Percentiles rank a stretch among this genome's conserved stretches.
phyloP scores from a whole-genome alignment of 495 filamentous ascomycete species.

The Aspergillus affinis region DNA sequence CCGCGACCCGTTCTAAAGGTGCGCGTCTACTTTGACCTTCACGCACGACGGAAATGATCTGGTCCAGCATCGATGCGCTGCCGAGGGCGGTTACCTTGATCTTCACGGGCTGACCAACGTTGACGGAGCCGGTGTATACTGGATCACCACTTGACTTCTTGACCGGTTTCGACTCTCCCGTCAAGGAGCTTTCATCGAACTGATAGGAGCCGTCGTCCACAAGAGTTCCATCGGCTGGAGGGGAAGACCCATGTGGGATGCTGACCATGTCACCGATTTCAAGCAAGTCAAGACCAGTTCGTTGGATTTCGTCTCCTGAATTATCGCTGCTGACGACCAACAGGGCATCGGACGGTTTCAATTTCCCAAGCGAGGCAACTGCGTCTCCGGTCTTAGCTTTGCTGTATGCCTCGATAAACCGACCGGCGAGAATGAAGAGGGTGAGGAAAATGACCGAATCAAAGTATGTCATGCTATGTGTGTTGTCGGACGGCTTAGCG shows the following conservation, averaged over 20 bases:
- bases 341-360: conserved; percentile 77
- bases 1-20: conserved; percentile 82
- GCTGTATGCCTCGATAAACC: conserved; percentile 86
- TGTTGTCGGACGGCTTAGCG: conserved; percentile 25
- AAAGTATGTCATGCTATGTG: conserved; percentile 73
- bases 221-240: conserved; percentile 78
- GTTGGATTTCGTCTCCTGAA: conserved; percentile 29
- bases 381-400: conserved; percentile 91
- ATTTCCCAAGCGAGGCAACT: conserved; percentile 72
- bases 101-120: conserved; percentile 68
- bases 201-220: conserved; percentile 57
- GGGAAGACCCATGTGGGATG: conserved; percentile 76
- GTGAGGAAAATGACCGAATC: conserved; percentile 94
- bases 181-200: conserved; percentile 90
- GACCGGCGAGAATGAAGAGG: conserved; percentile 80
- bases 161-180: conserved; percentile 80
- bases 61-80: conserved; percentile 86
- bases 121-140: conserved; percentile 85
- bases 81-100: conserved; percentile 67
- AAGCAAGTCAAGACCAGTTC: conserved; percentile 67
- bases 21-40: conserved; percentile 88
- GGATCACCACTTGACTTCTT: conserved; percentile 68
- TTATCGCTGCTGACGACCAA: conserved; percentile 47
- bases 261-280: conserved; percentile 81
- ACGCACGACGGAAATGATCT: conserved; percentile 84